Percentiles rank a stretch among this genome's conserved stretches.
These are phyloP conservation scores for Edaphochlamys debaryana DNA, from an alignment of 139 green algal species.

Conservation along the genomic window DNA sequence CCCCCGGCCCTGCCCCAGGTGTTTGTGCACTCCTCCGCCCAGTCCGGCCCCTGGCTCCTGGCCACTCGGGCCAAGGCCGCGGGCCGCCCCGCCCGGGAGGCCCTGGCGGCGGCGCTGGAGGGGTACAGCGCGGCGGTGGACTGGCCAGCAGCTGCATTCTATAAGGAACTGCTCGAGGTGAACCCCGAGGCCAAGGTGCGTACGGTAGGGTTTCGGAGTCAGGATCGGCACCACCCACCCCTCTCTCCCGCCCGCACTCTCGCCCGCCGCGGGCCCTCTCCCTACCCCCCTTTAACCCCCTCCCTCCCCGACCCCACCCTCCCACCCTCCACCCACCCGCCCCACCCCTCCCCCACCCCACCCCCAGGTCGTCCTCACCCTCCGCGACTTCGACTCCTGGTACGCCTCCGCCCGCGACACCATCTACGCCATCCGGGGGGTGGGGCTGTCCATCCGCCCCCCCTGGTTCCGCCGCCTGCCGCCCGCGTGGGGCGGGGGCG, in stretches of 20 bases:
- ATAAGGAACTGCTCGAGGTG: conserved; percentile 17
- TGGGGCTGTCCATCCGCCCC: neutral
- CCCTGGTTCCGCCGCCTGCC: neutral
- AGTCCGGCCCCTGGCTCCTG: too few species aligned
- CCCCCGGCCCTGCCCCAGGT: too few species aligned
- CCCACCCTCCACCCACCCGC: too few species aligned
- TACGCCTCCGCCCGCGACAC: conserved; percentile 21
- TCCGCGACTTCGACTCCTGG: conserved; percentile 43
- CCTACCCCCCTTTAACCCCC: neutral
- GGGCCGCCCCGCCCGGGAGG: too few species aligned
- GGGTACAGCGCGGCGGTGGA: conserved; percentile 29
- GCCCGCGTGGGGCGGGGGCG: too few species aligned
- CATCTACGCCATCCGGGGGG: conserved; percentile 3
- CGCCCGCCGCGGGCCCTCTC: too few species aligned
- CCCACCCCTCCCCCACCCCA: neutral
- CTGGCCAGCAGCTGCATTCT: conserved; percentile 24
- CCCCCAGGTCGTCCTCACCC: conserved; percentile 31
- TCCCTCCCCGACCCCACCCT: too few species aligned
- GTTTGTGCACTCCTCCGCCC: too few species aligned
- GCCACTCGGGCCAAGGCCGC: neutral
- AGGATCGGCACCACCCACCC: too few species aligned
- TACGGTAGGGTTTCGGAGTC: neutral
- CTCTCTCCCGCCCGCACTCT: too few species aligned
- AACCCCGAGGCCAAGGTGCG: neutral
- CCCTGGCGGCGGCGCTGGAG: too few species aligned